Base-by-base conservation (phyloP, 352 stramenopile genomes). In the Phytophthora uliginosa region DNA sequence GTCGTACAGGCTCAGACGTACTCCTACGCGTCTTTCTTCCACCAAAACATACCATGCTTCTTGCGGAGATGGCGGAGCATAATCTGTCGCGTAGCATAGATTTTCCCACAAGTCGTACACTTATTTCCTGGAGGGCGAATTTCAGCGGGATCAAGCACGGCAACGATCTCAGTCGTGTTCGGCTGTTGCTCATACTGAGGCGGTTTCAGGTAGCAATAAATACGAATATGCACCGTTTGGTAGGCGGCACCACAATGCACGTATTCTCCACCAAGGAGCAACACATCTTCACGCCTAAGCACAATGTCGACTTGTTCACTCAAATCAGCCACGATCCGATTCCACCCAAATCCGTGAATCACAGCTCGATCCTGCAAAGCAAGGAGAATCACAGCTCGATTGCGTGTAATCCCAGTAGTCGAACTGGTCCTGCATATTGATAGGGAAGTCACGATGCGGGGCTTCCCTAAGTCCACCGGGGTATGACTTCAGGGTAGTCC, bases 151-250 rank as follows among this genome's bases (percentile, higher is more conserved):
- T 33, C 12, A 4, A 56, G 22, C 15, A 55, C 22, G 17, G n/a
- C 50, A 7, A 55, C 22, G 7, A 55, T 55, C 22, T 55, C 20
- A 17, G 50, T 55, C n/a, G 50, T 51, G n/a, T 51, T 51, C n/a
- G 45, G 45, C 15, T 9, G n/a, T 8, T 24, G 45, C 13, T 13
- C 18, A 9, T 51, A 51, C 2, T 10, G 13, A 24, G 45, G 45
- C 20, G 45, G n/a, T 24, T 22, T 18, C 5, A 51, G n/a, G 45
- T 52, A 52, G 45, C 7, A 20, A 31, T 20, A 22, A 34, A 56
- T 56, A 10, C 22, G 50, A 33, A 56, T 33, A 17, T 34, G 12
- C 50, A 31, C 18, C 50, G 6, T 18, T 20, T n/a, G 10, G 50
- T 34, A 56, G 22, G 18, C 45, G 45, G 45, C 20, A 5, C 45